phyloP scores from a whole-genome alignment of 805 yeast species.

The Lipomyces chichibuensis region DNA sequence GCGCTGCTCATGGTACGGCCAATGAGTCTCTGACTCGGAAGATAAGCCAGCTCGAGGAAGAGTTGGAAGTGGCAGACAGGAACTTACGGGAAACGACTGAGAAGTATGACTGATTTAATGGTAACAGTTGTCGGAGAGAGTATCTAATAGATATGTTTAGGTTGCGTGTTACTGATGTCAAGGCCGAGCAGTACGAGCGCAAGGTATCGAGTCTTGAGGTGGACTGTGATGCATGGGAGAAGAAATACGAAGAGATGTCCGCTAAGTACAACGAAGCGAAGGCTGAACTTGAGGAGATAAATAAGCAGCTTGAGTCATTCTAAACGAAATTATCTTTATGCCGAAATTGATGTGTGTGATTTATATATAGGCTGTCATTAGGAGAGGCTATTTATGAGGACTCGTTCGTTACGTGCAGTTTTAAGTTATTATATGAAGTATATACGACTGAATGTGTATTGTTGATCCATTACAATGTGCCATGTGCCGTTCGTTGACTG shows the following conservation, averaged over 20 bases:
- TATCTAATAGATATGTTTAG: slow-evolving; percentile 5
- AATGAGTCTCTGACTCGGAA: slow-evolving; percentile 91
- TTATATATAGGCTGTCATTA: not conserved
- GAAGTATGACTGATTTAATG: slow-evolving; percentile 47
- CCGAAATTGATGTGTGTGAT: not conserved
- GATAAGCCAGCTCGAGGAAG: slow-evolving; percentile 85
- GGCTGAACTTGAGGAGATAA: slow-evolving; percentile 94
- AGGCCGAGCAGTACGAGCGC: slow-evolving; percentile 94
- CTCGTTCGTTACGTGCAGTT: not conserved
- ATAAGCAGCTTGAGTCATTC: slow-evolving; percentile 84
- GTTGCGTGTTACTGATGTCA: slow-evolving; percentile 92
- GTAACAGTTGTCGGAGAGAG: not conserved
- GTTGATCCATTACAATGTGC: not conserved
- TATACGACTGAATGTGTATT: not conserved
- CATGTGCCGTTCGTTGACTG: not conserved
- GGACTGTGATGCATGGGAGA: slow-evolving; percentile 89
- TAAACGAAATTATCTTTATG: slow-evolving; percentile 31
- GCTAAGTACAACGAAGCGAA: slow-evolving; percentile 81
- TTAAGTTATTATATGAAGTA: not conserved
- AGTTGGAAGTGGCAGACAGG: slow-evolving; percentile 85
- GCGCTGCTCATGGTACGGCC: slow-evolving; percentile 81
- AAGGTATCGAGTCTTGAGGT: slow-evolving; percentile 88
- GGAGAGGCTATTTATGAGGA: not conserved
- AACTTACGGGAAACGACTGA: slow-evolving; percentile 91
- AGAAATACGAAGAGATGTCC: slow-evolving; percentile 84